These are phyloP conservation scores for Xylaria sp. DNA, from an alignment of 2,329 filamentous ascomycete species.

Conservation along the genomic window DNA sequence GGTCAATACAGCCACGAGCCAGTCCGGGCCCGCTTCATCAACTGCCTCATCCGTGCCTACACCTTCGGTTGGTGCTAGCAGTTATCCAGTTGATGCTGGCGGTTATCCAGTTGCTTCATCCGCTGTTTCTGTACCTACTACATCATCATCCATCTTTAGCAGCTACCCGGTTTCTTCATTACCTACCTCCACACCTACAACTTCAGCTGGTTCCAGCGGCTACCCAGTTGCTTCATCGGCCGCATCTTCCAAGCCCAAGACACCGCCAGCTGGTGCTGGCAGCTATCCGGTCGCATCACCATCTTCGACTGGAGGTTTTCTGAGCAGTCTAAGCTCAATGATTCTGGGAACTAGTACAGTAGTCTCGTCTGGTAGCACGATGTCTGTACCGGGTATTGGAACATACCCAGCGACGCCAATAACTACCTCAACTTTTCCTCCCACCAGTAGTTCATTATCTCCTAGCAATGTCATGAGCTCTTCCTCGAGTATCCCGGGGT, in stretches of 20 bases:
- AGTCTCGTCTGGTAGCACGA: constrained; percentile 10
- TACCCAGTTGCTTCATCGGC: constrained; percentile 6
- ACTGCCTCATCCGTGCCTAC: background rate
- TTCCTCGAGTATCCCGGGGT: background rate
- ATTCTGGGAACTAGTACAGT: constrained; percentile 43
- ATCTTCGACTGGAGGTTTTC: constrained; percentile 41
- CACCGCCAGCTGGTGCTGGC: constrained; percentile 34
- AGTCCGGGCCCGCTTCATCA: constrained; percentile 12
- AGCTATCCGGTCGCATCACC: constrained; percentile 37
- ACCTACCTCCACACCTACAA: background rate
- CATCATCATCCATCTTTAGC: background rate
- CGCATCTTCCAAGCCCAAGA: background rate
- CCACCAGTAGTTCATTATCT: background rate
- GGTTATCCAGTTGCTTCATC: constrained; percentile 38
- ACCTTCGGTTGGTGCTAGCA: constrained; percentile 11
- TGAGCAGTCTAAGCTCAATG: constrained; percentile 47
- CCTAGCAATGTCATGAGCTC: background rate
- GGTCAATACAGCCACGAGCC: background rate
- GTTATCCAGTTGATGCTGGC: constrained; percentile 31
- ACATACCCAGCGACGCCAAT: constrained; percentile 20
- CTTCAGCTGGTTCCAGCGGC: background rate
- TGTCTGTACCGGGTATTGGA: background rate
- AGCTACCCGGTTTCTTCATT: constrained; percentile 43
- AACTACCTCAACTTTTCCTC: constrained; percentile 10
- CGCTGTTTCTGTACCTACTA: constrained; percentile 20